Base-by-base conservation (phyloP, 768 basidiomycete genomes). In the Dentipellis sp. region DNA sequence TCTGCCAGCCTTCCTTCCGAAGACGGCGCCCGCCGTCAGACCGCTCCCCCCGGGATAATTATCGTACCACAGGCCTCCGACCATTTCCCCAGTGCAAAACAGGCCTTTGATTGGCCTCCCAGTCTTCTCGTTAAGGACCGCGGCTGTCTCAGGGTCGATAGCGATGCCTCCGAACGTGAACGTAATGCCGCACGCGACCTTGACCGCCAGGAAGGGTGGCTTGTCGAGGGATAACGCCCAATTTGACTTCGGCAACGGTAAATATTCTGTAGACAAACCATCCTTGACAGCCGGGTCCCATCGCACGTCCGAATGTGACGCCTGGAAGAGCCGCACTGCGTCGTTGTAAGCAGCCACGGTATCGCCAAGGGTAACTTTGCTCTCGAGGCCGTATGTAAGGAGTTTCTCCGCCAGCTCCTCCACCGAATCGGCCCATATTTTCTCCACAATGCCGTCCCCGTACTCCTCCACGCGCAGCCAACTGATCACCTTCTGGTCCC, bases 11-110 rank as follows among this genome's bases (percentile, higher is more conserved):
- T 75, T 77, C 42, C 77, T 72, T 10, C 83, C 84, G 65, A 86
- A 84, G 11, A 86, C 83, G 0, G 83, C 81, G 0, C 82, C 82
- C 4, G 79, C 79, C 14, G 78, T 84, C 57, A 86, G 62, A 19
- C 84, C 84, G 61, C 82, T 83, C 14, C 84, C 83, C 3, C 84
- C 84, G 0, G 86, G 86, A 63, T 87, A 88, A 62, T 86, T 87
- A 21, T 70, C 67, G 58, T 78, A 81, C 62, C 81, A 87, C 50
- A 87, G 62, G 10, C 78, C 79, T 4, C 84, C 83, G 0, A 86
- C 78, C 75, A 86, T 80, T 67, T 86, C 86, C 12, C 85, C 86
- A 1, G 83, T 73, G 60, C 81, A 83, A 65, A 80, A 85, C 39
- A 88, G 64, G 2, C 85, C 83, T 8, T 61, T 65, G 37, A 87